Conservation (phyloP, 1,139 yeast species). For the Blastobotrys arbuscula region DNA sequence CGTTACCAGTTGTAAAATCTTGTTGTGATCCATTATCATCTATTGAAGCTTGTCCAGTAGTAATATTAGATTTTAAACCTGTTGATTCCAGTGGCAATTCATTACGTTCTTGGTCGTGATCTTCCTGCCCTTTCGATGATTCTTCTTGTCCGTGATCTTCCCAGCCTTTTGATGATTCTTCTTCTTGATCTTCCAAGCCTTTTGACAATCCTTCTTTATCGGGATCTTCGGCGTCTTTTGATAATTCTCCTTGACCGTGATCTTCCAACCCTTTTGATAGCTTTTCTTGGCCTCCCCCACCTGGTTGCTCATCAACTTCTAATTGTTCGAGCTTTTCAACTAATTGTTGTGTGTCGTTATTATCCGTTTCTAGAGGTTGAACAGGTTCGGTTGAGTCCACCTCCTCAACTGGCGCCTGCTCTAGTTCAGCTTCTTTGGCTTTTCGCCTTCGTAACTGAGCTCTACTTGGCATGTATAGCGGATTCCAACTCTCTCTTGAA, state of each 20-base stretch:
- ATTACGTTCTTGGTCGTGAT: neutral
- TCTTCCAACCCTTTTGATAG: neutral
- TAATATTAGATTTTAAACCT: neutral
- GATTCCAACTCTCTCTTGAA: conserved; percentile 18
- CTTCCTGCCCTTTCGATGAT: neutral
- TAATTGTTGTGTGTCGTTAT: neutral
- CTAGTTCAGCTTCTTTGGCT: no score
- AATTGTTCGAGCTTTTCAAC: neutral
- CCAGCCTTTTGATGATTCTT: neutral
- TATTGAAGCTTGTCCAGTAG: conserved; percentile 1
- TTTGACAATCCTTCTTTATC: no score
- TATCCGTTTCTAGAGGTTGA: neutral
- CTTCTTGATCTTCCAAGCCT: no score
- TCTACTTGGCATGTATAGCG: conserved; percentile 18
- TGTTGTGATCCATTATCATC: conserved; percentile 1
- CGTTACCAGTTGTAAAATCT: neutral
- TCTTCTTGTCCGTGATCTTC: neutral
- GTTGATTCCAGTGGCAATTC: neutral
- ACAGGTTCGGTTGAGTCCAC: neutral
- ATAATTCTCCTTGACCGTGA: neutral
- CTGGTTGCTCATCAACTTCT: neutral
- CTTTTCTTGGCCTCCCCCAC: neutral
- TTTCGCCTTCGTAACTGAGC: conserved; percentile 4
- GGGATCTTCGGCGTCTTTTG: no score
- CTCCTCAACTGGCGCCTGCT: neutral